Conservation (phyloP, 805 yeast genomes). For the Pichia heedii region DNA sequence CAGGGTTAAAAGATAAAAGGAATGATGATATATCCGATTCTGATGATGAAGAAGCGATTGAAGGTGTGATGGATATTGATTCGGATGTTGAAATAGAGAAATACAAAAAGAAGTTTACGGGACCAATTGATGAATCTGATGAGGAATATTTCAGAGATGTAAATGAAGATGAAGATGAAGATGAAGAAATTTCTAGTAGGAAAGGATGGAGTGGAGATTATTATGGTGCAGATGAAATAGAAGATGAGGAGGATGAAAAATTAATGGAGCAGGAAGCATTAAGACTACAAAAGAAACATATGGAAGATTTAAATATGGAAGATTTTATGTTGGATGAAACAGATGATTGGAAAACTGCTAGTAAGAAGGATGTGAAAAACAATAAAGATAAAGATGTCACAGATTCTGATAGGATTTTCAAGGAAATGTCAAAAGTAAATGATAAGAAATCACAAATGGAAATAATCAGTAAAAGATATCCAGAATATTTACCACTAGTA, state of each 20-base stretch:
- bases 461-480: constrained; percentile 54
- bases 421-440: constrained; percentile 24
- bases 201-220: constrained; percentile 42
- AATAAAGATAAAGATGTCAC: constrained; percentile 33
- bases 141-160: constrained; percentile 37
- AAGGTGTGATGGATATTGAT: constrained; percentile 27
- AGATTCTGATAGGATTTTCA: constrained; percentile 35
- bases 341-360: constrained; percentile 65
- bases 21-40: constrained; percentile 26
- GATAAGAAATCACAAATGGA: constrained; percentile 35
- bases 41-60: constrained; percentile 26
- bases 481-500: constrained; percentile 75
- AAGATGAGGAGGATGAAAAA: constrained; percentile 68
- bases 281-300: constrained; percentile 72
- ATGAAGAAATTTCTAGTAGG: constrained; percentile 24
- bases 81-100: constrained; percentile 27
- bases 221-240: constrained; percentile 57
- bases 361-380: constrained; percentile 14
- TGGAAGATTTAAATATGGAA: constrained; percentile 65
- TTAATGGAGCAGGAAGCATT: constrained; percentile 83
- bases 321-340: constrained; percentile 73
- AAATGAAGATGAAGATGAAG: constrained; percentile 25
- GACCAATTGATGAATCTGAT: constrained; percentile 39
- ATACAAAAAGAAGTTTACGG: constrained; percentile 25
- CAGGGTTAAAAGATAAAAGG: constrained; percentile 36